These are phyloP conservation scores for Cucumis hystrix DNA, from an alignment of 306 rosid species.

Conservation along the genomic window DNA sequence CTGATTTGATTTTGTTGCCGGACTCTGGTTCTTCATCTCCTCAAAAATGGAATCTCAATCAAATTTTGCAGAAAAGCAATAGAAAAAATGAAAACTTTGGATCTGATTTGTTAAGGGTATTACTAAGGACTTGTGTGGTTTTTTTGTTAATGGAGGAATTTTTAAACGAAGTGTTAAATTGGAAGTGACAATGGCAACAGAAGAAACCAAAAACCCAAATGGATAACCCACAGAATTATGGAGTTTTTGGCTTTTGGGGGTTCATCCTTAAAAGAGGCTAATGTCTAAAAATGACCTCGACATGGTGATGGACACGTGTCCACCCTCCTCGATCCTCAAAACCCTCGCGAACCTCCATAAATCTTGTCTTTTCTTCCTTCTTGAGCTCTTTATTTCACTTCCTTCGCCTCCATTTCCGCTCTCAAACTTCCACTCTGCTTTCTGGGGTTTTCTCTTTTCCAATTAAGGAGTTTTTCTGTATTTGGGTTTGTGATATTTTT, in stretches of 20 bases:
- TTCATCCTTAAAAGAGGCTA: background rate
- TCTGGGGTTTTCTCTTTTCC: background rate
- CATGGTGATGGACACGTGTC: constrained; percentile 47
- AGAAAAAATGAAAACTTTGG: background rate
- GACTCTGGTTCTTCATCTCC: background rate
- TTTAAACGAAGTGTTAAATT: background rate
- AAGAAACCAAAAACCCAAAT: background rate
- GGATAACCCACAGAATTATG: constrained; percentile 8
- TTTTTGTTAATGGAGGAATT: background rate
- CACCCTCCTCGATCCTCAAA: constrained; percentile 21
- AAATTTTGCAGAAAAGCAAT: background rate
- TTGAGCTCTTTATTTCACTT: background rate
- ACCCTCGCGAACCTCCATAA: constrained; percentile 34
- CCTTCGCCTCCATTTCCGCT: background rate
- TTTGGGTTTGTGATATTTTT: background rate
- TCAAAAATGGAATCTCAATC: background rate
- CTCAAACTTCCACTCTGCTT: constrained; percentile 9
- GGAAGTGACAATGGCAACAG: background rate
- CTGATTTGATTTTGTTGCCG: background rate
- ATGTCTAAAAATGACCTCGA: constrained; percentile 14
- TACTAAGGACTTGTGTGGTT: background rate
- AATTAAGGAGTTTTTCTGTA: background rate
- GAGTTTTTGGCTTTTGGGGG: background rate
- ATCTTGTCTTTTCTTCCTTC: constrained; percentile 1
- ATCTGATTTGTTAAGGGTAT: background rate